These are phyloP conservation scores for Trametes coccinea DNA, from an alignment of 768 basidiomycete species.

Conservation along the genomic window DNA sequence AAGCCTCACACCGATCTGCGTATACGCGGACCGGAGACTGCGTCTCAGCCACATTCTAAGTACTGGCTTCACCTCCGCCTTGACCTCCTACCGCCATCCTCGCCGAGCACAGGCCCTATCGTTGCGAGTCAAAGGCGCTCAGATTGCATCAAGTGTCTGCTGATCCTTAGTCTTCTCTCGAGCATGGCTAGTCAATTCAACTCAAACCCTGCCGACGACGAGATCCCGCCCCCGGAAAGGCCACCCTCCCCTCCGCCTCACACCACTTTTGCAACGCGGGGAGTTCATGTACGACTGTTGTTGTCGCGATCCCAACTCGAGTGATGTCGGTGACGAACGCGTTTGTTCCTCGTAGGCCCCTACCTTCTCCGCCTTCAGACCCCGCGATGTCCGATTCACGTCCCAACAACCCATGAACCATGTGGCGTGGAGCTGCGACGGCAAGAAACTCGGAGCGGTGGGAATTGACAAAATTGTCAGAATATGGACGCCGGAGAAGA, in stretches of 20 bases:
- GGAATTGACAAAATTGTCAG: constrained; percentile 78
- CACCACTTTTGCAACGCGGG: constrained; percentile 67
- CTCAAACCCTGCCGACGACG: constrained; percentile 38
- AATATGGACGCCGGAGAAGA: constrained; percentile 79
- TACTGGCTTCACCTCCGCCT: no score
- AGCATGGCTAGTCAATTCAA: background rate
- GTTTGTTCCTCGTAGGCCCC: constrained; percentile 53
- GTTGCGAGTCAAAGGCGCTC: no score
- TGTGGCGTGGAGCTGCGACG: constrained; percentile 84
- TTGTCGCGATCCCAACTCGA: constrained; percentile 2
- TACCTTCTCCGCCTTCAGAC: constrained; percentile 78
- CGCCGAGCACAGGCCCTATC: no score
- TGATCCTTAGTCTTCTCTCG: no score
- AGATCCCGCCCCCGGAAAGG: constrained; percentile 37
- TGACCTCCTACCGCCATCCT: no score
- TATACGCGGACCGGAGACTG: background rate
- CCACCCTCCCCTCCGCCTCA: constrained; percentile 74
- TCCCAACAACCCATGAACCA: constrained; percentile 68
- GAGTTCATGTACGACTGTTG: constrained; percentile 63
- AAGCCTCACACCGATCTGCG: background rate
- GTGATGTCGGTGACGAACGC: constrained; percentile 18
- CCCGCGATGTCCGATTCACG: constrained; percentile 68
- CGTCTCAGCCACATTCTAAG: no score
- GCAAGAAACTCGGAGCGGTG: constrained; percentile 77
- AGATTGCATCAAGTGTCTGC: no score